These are phyloP conservation scores for Claviceps sp. DNA, from an alignment of 2,329 filamentous ascomycete genomes.

Conservation along the genomic window DNA sequence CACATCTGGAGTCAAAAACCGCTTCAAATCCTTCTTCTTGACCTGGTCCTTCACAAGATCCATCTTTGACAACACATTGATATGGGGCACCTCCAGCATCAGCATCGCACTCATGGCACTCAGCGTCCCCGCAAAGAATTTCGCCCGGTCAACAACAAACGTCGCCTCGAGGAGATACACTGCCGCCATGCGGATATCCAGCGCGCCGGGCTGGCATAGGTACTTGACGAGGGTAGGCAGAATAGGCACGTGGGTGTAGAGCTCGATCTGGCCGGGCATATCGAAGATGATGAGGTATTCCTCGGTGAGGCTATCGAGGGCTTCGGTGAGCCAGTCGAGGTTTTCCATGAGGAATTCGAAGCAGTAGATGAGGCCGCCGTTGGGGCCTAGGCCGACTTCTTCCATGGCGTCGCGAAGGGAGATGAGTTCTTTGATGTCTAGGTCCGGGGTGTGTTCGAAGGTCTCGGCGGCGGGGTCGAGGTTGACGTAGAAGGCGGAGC, in stretches of 20 bases:
- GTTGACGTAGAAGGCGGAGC: constrained; percentile 96
- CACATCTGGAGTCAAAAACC: constrained; percentile 79
- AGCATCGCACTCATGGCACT: constrained; percentile 99
- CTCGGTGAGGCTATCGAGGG: constrained; percentile 74
- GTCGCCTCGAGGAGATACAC: constrained; percentile 91
- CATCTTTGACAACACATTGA: constrained; percentile 97
- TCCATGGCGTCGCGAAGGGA: constrained; percentile 94
- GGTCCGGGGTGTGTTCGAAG: constrained; percentile 81
- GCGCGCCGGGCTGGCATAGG: constrained; percentile 61
- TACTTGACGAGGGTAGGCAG: constrained; percentile 73
- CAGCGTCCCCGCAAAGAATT: constrained; percentile 92
- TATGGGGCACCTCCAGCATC: constrained; percentile 91
- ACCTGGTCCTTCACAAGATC: constrained; percentile 87
- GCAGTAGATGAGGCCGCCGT: constrained; percentile 89
- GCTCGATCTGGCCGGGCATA: constrained; percentile 97
- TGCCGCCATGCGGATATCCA: constrained; percentile 87
- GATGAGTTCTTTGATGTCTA: constrained; percentile 93
- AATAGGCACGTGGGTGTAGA: constrained; percentile 94
- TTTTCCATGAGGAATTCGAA: constrained; percentile 95
- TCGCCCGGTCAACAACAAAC: constrained; percentile 88
- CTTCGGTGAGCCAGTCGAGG: constrained; percentile 78
- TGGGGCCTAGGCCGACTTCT: constrained; percentile 78
- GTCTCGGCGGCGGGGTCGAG: constrained; percentile 91
- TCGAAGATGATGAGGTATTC: constrained; percentile 97
- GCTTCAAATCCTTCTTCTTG: constrained; percentile 73